These are phyloP conservation scores for Detonula confervacea DNA, from an alignment of 352 stramenopile species.

Conservation along the genomic window DNA sequence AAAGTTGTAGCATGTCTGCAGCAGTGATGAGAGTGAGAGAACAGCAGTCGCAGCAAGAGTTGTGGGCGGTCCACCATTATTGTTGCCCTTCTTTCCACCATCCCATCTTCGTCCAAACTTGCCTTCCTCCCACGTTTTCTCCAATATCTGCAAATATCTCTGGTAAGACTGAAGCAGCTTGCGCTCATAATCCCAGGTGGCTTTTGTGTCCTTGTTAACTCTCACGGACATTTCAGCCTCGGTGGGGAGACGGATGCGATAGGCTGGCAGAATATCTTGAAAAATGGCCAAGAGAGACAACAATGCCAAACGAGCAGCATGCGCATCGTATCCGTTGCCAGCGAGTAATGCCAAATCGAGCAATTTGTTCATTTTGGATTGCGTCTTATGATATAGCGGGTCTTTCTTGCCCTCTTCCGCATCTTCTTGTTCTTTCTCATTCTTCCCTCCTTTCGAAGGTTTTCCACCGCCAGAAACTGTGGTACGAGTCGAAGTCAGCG, in stretches of 20 bases:
- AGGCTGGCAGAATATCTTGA: conserved; percentile 93
- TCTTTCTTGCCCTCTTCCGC: conserved; percentile 14
- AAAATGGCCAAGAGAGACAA: conserved; percentile 94
- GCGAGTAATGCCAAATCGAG: conserved; percentile 54
- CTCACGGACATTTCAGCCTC: conserved; percentile 87
- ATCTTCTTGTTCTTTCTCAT: conserved; percentile 8
- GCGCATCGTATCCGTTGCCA: conserved; percentile 71
- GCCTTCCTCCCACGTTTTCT: conserved; percentile 69
- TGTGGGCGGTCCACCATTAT: conserved; percentile 33
- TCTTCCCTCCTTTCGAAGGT: not conserved
- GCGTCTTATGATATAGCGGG: conserved; percentile 41
- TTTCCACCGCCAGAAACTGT: not conserved
- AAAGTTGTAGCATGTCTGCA: conserved; percentile 83
- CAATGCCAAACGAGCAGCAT: conserved; percentile 87
- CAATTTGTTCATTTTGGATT: conserved; percentile 68
- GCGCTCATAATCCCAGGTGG: conserved; percentile 84
- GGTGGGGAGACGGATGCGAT: conserved; percentile 91
- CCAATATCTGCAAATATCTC: conserved; percentile 83
- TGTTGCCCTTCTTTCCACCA: conserved; percentile 20
- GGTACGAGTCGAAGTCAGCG: conserved; percentile 41
- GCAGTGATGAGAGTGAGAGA: conserved; percentile 78
- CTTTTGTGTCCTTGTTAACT: conserved; percentile 83
- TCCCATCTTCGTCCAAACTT: conserved; percentile 31
- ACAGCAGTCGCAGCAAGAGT: conserved; percentile 73
- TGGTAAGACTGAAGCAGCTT: conserved; percentile 82